Evolutionary conservation across 306 rosid genomes (phyloP).

Genomic region (Quercus bicolor): DNA sequence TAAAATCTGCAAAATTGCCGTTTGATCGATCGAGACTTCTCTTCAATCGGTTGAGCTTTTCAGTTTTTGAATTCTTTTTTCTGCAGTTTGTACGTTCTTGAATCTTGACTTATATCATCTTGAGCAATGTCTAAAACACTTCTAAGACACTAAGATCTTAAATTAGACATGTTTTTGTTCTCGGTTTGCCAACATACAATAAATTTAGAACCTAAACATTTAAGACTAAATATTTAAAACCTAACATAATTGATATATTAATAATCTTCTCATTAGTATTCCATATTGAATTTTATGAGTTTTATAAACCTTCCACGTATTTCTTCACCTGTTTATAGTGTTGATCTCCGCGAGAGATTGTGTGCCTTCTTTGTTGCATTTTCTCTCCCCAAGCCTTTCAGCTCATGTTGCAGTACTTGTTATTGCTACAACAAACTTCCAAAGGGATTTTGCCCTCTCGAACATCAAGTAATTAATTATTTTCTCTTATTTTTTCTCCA

Average conservation of each 20-base stretch:
- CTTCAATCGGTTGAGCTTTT: no score
- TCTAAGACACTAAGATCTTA: no score
- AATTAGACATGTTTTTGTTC: no score
- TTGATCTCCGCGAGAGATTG: constrained; percentile 29
- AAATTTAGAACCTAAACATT: no score
- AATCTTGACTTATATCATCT: no score
- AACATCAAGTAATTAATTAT: constrained; percentile 18
- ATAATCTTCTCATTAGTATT: not conserved
- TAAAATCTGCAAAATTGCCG: no score
- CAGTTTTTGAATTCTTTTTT: no score
- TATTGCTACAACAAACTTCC: constrained; percentile 23
- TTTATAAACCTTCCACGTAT: constrained; percentile 31
- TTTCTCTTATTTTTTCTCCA: not conserved
- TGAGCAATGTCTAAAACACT: no score
- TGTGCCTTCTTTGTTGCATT: constrained; percentile 26
- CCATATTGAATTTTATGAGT: constrained; percentile 8
- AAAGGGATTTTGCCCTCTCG: constrained; percentile 29
- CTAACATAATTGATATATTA: not conserved
- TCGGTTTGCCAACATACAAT: no score
- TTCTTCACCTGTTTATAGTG: constrained; percentile 28
- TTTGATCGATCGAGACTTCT: accelerated
- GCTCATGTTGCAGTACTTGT: constrained; percentile 29
- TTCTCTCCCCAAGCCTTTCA: constrained; percentile 22
- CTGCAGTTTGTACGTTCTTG: no score
- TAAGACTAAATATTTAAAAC: no score